Evolutionary conservation across 805 yeast species (phyloP), one percentile per base, ranked within the genome.

Genomic region (Wickerhamiella qilinensis): DNA sequence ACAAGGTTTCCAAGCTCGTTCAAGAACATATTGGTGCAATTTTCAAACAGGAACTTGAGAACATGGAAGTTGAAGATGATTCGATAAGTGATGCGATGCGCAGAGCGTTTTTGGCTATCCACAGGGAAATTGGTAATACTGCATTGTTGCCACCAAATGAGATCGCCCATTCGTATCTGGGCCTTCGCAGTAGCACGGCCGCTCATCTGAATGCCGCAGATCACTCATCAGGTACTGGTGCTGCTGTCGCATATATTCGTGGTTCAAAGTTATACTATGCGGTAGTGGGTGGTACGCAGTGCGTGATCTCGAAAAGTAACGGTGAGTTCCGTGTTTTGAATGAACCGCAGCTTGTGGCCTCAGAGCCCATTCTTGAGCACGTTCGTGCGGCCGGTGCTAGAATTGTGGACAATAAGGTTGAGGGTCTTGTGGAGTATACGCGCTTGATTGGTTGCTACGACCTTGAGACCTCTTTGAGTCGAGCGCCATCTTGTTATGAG

Each of bases 371-470:
- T 53, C 47, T 63, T 15, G 58, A 52, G n/a, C 65, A 95, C 48
- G 82, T 91, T 35, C 67, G 97, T 50, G 80, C 81, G 2, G 73
- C 93, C 19, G 97, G 97, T 38, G 97, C 97, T 1, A 79, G 70
- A 55, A 94, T 91, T 9, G 78, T 81, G 16, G 80, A 78, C 50
- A 94, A 88, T 38, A 76, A 78, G 44, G 67, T 85, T 33, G 94
- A 88, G 55, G 93, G 93, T 30, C 75, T 73, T 21, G 68, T 83
- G 14, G 77, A 75, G 36, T 81, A 85, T 36, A 82, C 95, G 1
- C 70, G 97, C 49, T 93, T 94, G 24, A 86, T 84, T 38, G 99
- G 99, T 0, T 86, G 80, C 53, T 78, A 79, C 55, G 79, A 80
- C 46, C 67, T 78, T 45, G 65, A 85, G 33, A 95, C 96, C 1